These are phyloP conservation scores for Soucietia sequanensis DNA, from an alignment of 805 yeast species.

Conservation along the genomic window DNA sequence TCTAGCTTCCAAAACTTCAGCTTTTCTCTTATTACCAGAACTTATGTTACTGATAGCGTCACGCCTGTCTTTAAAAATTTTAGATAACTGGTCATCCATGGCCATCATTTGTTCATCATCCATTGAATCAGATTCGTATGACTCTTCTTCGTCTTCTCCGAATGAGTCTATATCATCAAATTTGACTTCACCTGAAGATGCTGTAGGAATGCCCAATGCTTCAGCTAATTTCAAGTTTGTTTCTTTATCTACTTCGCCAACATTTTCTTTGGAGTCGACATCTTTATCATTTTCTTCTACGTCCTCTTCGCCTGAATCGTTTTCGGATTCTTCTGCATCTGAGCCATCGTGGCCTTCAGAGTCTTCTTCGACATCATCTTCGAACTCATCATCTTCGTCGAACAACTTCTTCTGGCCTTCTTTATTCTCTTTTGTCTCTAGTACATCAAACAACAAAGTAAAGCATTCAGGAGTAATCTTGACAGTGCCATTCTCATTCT, in stretches of 20 bases:
- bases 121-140: conserved; percentile 72
- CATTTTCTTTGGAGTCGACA: conserved; percentile 8
- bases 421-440: conserved; percentile 66
- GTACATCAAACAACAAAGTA: conserved; percentile 34
- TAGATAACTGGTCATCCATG: conserved; percentile 78
- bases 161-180: conserved; percentile 35
- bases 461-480: conserved; percentile 32
- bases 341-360: conserved; percentile 30
- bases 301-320: conserved; percentile 19
- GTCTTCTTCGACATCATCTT: conserved; percentile 19
- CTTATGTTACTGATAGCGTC: conserved; percentile 52
- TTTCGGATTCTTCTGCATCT: conserved; percentile 27
- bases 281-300: conserved; percentile 22
- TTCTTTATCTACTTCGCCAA: conserved; percentile 28
- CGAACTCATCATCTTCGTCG: conserved; percentile 50
- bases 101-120: conserved; percentile 97
- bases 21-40: conserved; percentile 65
- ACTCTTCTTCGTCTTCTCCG: conserved; percentile 50
- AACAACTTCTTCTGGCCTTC: conserved; percentile 78
- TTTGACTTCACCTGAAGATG: conserved; percentile 43
- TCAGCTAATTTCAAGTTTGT: conserved; percentile 67
- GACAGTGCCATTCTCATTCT: conserved; percentile 20
- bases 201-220: conserved; percentile 64
- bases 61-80: conserved; percentile 80
- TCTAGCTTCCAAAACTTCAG: conserved; percentile 75